Conservation (phyloP, 352 stramenopile species). For the Pythium phragmitis region DNA sequence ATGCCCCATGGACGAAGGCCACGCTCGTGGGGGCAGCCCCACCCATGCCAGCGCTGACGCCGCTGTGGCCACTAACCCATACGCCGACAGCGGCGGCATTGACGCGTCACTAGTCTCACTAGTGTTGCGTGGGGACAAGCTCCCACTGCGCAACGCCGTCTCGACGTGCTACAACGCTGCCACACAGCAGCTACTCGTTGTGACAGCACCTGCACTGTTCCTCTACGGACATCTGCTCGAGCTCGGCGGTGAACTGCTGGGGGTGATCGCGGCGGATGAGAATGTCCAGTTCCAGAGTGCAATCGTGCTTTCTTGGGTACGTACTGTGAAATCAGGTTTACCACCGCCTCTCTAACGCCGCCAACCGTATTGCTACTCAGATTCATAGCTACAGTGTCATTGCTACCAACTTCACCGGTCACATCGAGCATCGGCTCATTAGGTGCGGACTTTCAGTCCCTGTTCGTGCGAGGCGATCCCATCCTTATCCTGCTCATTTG, state of each 20-base stretch:
- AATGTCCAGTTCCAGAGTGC: slow-evolving; percentile 45
- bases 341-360: neutral
- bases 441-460: slow-evolving; percentile 27
- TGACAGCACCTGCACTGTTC: slow-evolving; percentile 33
- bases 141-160: slow-evolving; percentile 41
- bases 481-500: neutral
- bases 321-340: neutral
- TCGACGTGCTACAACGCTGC: slow-evolving; percentile 40
- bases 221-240: slow-evolving; percentile 48
- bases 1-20: neutral
- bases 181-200: slow-evolving; percentile 40
- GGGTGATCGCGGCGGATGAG: slow-evolving; percentile 35
- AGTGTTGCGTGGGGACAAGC: slow-evolving; percentile 42
- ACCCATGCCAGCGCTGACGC: neutral
- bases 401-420: slow-evolving; percentile 25
- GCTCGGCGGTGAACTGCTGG: slow-evolving; percentile 39
- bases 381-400: slow-evolving; percentile 47
- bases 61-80: neutral
- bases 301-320: slow-evolving; percentile 45
- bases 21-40: neutral
- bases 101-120: slow-evolving; percentile 36
- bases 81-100: slow-evolving; percentile 1
- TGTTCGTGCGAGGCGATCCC: neutral
- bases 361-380: slow-evolving; percentile 17
- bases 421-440: slow-evolving; percentile 43